Evolutionary conservation across 2,329 filamentous ascomycete species (phyloP), one percentile per base, ranked within the genome.

Genomic region (Sclerotinia sclerotiorum): DNA sequence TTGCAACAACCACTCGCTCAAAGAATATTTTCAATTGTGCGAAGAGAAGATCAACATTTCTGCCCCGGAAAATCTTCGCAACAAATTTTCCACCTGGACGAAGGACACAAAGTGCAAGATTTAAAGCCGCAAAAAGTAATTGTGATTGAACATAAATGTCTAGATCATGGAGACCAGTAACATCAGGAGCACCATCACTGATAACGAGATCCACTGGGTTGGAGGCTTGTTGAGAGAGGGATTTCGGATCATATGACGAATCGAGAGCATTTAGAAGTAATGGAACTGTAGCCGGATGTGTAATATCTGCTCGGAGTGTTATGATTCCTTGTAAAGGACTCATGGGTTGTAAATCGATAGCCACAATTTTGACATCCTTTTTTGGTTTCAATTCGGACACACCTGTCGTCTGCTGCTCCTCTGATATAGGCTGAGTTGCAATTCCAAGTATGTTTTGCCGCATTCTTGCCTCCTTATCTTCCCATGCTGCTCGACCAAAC

Each of bases 121-220:
- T 97, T 27, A 99, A 86, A 0, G 95, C 95, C 0, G 94, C 93
- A 79, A 96, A 97, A 62, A 99, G 89, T 11, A 99, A 85, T 80
- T 98, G 95, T 11, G 92, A 94, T 80, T 99, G 95, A 24, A 99
- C 92, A 80, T 99, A 99, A 74, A 98, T 98, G 80, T 99, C 95
- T 48, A 99, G 87, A 78, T 99, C 95, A 79, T 99, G 95, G 1
- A 99, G 85, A 27, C 95, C 95, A 0, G 95, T 99, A 17, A 99
- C 95, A 76, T 99, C 95, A 0, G 95, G 95, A 0, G 95, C 95
- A 65, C 95, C 95, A 75, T 99, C 95, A 69, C 93, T 97, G 71
- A 99, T 87, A 32, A 99, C 94, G 1, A 99, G 86, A 77, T 99
- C 95, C 19, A 98, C 94, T 0, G 90, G 92, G 61, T 93, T 88